Evolutionary conservation across 225 moss, liverwort and hornwort genomes (phyloP), one percentile per base, ranked within the genome.

Genomic region (Climacium dendroides): DNA sequence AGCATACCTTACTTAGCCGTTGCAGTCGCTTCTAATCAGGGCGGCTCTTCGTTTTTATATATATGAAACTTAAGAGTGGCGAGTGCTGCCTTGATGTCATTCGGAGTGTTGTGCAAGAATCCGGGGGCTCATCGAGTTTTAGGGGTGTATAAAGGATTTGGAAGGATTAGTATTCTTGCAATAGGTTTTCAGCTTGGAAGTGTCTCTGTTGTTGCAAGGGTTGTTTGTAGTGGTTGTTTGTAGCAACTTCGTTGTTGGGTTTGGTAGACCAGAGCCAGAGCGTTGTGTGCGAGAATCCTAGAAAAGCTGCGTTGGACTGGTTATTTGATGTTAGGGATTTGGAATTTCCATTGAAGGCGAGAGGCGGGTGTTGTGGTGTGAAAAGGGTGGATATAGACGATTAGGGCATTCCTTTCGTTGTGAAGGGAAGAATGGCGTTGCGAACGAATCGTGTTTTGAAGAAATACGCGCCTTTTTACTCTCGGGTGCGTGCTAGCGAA

Each of bases 381-480:
- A 0, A 8, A 34, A 35, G 50, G 64, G 24, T 9, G 32, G 22
- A 7, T 19, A 14, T 3, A 23, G 66, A 78, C 48, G 37, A 22
- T 37, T 47, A 35, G 78, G 72, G 15, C 14, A 13, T 50, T 64
- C 6, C 6, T 69, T 25, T 9, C 7, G 20, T 43, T 43, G 79
- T 3, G 79, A n/a, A 67, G 32, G 41, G 35, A 34, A 78, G 48
- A 43, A 93, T 93, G 93, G 83, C 91, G 58, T 50, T 88, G 83
- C 69, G 87, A 60, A 65, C 86, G 9, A 87, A 87, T 84, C 90
- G 91, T 15, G 73, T 86, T 12, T 19, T 90, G 84, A 90, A 57
- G 86, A 93, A 93, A 41, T 93, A 86, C 83, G 34, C 93, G 48
- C 91, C 90, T 66, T 90, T 90, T 54, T 90, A 91, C 60, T 78